Conservation (phyloP, 805 yeast species). For the Candida maesae region DNA sequence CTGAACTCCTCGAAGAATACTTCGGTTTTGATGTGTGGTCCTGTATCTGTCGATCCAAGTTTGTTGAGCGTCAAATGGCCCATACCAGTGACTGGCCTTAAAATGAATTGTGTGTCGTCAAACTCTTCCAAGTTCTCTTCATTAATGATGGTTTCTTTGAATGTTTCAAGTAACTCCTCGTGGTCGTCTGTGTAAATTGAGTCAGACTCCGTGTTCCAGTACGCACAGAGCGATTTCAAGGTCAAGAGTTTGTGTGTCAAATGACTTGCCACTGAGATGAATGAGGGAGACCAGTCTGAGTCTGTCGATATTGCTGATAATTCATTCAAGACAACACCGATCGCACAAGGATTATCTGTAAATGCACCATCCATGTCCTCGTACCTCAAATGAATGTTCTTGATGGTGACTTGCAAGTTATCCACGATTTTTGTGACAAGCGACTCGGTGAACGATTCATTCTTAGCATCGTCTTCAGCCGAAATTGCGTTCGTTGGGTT, state of each 20-base stretch:
- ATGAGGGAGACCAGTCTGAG: slow-evolving; percentile 77
- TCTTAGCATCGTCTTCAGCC: slow-evolving; percentile 42
- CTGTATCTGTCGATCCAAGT: slow-evolving; percentile 60
- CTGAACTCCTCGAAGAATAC: slow-evolving; percentile 85
- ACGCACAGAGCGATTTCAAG: slow-evolving; percentile 68
- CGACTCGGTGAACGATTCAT: slow-evolving; percentile 82
- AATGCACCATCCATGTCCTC: slow-evolving; percentile 72
- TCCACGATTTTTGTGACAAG: slow-evolving; percentile 87
- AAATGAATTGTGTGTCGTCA: slow-evolving; percentile 46
- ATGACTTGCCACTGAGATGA: slow-evolving; percentile 64
- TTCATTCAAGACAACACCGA: slow-evolving; percentile 82
- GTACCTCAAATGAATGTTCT: slow-evolving; percentile 86
- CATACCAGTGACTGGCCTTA: slow-evolving; percentile 85
- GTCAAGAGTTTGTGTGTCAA: slow-evolving; percentile 75
- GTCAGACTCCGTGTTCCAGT: slow-evolving; percentile 72
- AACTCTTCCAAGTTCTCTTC: slow-evolving; percentile 30
- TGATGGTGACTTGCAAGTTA: slow-evolving; percentile 86
- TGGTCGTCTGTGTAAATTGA: slow-evolving; percentile 46
- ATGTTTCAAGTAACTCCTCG: slow-evolving; percentile 44
- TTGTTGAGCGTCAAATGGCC: slow-evolving; percentile 84
- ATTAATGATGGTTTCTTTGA: slow-evolving; percentile 41
- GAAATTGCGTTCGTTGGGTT: slow-evolving; percentile 32
- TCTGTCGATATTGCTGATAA: slow-evolving; percentile 91
- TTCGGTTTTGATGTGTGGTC: slow-evolving; percentile 70
- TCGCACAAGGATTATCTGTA: slow-evolving; percentile 70